Evolutionary conservation across 2,329 filamentous ascomycete species (phyloP), one percentile per base, ranked within the genome.

Genomic region (Alternaria metachromatica): DNA sequence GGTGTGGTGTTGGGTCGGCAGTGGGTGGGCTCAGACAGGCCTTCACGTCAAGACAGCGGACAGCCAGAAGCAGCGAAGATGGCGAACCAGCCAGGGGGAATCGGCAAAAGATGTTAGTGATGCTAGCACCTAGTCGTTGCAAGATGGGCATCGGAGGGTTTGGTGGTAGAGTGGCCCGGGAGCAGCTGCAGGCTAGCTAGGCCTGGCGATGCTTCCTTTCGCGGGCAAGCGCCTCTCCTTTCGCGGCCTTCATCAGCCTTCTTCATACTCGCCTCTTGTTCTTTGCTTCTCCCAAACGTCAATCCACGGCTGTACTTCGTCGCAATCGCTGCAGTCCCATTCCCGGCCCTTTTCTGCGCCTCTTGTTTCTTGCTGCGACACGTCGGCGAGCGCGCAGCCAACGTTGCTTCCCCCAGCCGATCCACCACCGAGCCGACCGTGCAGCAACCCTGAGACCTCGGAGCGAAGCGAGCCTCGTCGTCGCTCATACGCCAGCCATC

Each of bases 401-500:
- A 13, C n/a, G 46, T 44, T 41, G 12, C 44, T 46, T 45, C 59
- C 62, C 62, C 67, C 67, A 67, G 68, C 66, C 67, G 67, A 67
- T 65, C 72, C 66, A 69, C 69, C 66, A 69, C 70, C 69, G 65
- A 69, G 30, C 69, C 66, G 66, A 65, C 71, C 70, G 70, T 72
- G 70, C 74, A 75, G 72, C 68, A 60, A 66, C 67, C 70, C 69
- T 69, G 68, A 71, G 63, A 64, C 70, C 68, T 66, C 64, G 65
- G 61, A 68, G 65, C 72, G 68, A 72, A 74, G 71, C 76, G 72
- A 77, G 72, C 71, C 66, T 63, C 66, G 70, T 73, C 68, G 62
- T 71, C 72, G 60, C 60, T 67, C 67, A 69, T 68, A 66, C 59
- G 61, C 63, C 68, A 68, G 65, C 73, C 74, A 71, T 74, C 74